A percentile compares a stretch with the other conserved stretches of the same genome.
Evolutionary conservation across 192 early-diverging fungal species (phyloP).

Genomic region (Mortierella claussenii): DNA sequence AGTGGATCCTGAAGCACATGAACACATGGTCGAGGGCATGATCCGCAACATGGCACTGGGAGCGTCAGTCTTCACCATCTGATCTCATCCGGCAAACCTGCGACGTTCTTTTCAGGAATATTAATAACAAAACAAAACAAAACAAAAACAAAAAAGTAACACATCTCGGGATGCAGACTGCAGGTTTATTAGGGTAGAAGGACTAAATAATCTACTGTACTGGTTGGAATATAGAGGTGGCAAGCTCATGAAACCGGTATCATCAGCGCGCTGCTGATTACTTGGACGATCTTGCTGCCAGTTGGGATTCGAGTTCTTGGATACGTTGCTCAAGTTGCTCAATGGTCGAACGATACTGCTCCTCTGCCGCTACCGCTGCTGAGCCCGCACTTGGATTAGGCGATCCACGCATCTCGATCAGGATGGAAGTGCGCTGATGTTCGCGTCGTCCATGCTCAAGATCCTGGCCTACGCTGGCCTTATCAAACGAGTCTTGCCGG

Average conservation of each 20-base stretch:
- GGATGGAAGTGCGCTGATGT: background rate
- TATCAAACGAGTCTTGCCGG: background rate
- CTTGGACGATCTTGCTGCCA: conserved; percentile 7
- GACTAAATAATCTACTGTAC: too few relatives aligned
- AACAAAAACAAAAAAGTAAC: background rate
- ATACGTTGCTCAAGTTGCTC: conserved; percentile 24
- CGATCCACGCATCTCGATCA: conserved; percentile 13
- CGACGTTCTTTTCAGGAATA: too few relatives aligned
- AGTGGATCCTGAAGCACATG: conserved; percentile 1
- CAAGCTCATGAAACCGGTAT: too few relatives aligned
- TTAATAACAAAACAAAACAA: background rate
- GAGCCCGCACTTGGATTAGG: background rate
- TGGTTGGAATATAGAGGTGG: too few relatives aligned
- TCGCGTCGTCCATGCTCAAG: background rate
- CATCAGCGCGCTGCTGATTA: background rate
- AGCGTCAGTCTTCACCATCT: conserved; percentile 16
- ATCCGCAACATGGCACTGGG: conserved; percentile 35
- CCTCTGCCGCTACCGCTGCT: background rate
- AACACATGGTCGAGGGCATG: conserved; percentile 29
- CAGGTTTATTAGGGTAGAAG: too few relatives aligned
- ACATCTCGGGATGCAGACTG: too few relatives aligned
- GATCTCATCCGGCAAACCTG: background rate
- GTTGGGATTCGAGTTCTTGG: conserved; percentile 30
- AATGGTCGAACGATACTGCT: conserved; percentile 21
- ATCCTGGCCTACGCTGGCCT: background rate